These are phyloP conservation scores for Phytophthora multivora DNA, from an alignment of 352 stramenopile species.

Conservation along the genomic window DNA sequence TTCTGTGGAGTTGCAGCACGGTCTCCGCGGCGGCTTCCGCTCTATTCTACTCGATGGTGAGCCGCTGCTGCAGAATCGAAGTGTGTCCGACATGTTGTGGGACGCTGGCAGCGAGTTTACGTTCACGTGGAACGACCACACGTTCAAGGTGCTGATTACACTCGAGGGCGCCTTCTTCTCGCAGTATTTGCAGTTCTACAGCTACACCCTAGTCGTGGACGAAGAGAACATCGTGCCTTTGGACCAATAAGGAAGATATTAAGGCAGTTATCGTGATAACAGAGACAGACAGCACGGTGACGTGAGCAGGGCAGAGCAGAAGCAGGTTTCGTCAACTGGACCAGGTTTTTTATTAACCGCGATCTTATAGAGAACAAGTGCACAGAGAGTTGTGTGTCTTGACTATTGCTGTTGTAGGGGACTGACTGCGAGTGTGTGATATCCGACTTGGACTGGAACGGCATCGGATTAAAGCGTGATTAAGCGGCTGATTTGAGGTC, in stretches of 20 bases:
- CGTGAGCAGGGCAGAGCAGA: slow-evolving; percentile 3
- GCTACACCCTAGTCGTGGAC: slow-evolving; percentile 80
- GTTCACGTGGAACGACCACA: slow-evolving; percentile 69
- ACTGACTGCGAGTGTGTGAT: slow-evolving; percentile 1
- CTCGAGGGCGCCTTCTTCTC: slow-evolving; percentile 87
- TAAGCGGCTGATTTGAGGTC: slow-evolving; percentile 1
- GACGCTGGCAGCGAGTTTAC: slow-evolving; percentile 77
- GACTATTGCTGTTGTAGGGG: not conserved
- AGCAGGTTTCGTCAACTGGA: not conserved
- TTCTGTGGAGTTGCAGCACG: slow-evolving; percentile 80
- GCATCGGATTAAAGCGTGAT: not conserved
- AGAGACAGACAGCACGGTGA: slow-evolving; percentile 4
- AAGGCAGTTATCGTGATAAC: slow-evolving; percentile 2
- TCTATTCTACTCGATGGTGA: slow-evolving; percentile 76
- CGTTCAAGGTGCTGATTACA: slow-evolving; percentile 77
- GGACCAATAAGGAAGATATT: slow-evolving; percentile 18
- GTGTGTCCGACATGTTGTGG: slow-evolving; percentile 77
- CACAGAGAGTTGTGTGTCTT: not conserved
- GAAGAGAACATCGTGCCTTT: slow-evolving; percentile 71
- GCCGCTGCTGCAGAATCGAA: slow-evolving; percentile 67
- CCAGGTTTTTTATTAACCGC: slow-evolving; percentile 12
- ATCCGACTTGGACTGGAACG: slow-evolving; percentile 2
- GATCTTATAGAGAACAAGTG: slow-evolving; percentile 30
- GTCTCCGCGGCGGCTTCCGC: slow-evolving; percentile 74
- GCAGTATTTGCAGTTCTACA: slow-evolving; percentile 85